Conservation (phyloP, 768 basidiomycete species). For the Serpula lacrymans region DNA sequence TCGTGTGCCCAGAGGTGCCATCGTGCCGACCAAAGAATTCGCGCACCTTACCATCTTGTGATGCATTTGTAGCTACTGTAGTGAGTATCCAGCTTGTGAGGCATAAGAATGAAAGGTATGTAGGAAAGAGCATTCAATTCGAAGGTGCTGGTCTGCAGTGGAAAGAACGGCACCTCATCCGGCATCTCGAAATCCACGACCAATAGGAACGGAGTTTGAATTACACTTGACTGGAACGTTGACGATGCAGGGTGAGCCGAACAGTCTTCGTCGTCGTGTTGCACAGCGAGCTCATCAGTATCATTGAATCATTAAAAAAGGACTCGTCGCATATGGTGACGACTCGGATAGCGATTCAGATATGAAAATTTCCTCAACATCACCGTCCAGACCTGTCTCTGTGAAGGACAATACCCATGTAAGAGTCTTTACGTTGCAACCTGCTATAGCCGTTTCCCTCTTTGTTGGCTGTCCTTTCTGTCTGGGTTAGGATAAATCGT, state of each 20-base stretch:
- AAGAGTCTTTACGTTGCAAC: conserved; percentile 48
- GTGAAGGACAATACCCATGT: conserved; percentile 51
- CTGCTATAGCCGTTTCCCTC: conserved; percentile 54
- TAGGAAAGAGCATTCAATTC: conserved; percentile 24
- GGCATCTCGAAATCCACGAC: conserved; percentile 22
- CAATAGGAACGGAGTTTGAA: conserved; percentile 21
- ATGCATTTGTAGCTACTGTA: conserved; percentile 12
- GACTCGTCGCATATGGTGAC: conserved; percentile 61
- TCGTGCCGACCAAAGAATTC: conserved; percentile 46
- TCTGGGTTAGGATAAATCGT: conserved; percentile 62
- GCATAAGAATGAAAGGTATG: conserved; percentile 19
- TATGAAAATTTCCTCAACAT: conserved; percentile 32
- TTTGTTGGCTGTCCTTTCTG: conserved; percentile 59
- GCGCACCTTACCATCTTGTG: conserved; percentile 33
- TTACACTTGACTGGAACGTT: conserved; percentile 1
- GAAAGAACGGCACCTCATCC: conserved; percentile 7
- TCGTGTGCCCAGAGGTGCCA: conserved; percentile 61
- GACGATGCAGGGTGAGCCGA: conserved; percentile 26
- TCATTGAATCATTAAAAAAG: conserved; percentile 30
- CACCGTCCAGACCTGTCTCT: conserved; percentile 10
- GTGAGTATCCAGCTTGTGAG: conserved; percentile 34
- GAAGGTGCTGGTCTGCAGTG: not conserved
- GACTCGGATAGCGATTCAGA: conserved; percentile 62
- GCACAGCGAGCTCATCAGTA: conserved; percentile 2
- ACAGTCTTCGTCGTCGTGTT: not conserved